phyloP scores from a whole-genome alignment of 257 asterid species.

The Jasminum sambac region DNA sequence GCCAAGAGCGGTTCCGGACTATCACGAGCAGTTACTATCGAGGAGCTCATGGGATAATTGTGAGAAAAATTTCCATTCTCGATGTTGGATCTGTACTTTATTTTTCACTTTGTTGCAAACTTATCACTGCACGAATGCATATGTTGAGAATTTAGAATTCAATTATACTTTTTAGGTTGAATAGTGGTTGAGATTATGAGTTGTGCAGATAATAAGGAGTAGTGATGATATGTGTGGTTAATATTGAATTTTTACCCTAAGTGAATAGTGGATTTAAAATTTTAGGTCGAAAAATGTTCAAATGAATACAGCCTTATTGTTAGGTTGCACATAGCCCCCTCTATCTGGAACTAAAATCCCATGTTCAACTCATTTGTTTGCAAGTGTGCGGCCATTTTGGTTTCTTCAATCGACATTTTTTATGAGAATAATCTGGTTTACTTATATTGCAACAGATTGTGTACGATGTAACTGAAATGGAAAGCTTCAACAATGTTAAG shows the following conservation, averaged over 20 bases:
- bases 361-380: background rate
- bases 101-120: conserved; percentile 3
- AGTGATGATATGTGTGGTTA: too few species aligned
- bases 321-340: background rate
- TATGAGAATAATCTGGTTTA: conserved; percentile 19
- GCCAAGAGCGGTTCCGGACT: conserved; percentile 96
- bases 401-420: background rate
- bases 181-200: too few species aligned
- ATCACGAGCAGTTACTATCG: conserved; percentile 98
- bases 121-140: background rate
- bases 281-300: too few species aligned
- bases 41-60: conserved; percentile 98
- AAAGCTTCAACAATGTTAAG: conserved; percentile 97
- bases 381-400: background rate
- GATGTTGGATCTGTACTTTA: conserved; percentile 17
- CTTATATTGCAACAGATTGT: conserved; percentile 58
- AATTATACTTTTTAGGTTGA: too few species aligned
- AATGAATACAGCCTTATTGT: background rate
- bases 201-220: too few species aligned
- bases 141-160: conserved; percentile 1
- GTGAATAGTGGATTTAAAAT: too few species aligned
- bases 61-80: conserved; percentile 41
- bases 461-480: conserved; percentile 95
- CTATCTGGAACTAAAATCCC: background rate
- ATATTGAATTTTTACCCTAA: too few species aligned